phyloP scores from a whole-genome alignment of 805 yeast genomes.

The Starmerella potacharoeniae region DNA sequence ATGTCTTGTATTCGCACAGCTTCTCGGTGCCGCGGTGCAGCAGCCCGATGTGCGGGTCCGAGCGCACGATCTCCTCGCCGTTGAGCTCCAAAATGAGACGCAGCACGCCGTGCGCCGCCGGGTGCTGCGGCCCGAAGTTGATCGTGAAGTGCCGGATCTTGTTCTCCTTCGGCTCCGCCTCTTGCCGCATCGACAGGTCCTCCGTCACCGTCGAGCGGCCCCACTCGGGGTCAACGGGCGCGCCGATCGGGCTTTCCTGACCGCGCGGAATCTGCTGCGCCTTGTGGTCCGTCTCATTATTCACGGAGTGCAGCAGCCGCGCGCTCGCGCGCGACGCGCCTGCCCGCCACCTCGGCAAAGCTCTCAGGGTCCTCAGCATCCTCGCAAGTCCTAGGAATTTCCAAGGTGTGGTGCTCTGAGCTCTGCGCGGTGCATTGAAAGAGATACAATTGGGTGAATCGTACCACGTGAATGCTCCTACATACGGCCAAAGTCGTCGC shows the following conservation, averaged over 20 bases:
- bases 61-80: constrained; percentile 78
- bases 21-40: constrained; percentile 84
- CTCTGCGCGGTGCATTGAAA: not conserved
- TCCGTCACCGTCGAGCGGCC: constrained; percentile 27
- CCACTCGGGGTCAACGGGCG: constrained; percentile 26
- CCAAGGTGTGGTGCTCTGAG: not conserved
- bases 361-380: constrained; percentile 11
- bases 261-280: constrained; percentile 21
- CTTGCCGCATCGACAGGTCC: constrained; percentile 23
- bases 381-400: not conserved
- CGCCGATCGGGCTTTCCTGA: constrained; percentile 25
- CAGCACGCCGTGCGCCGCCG: constrained; percentile 89
- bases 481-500: no score
- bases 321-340: constrained; percentile 1
- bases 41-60: constrained; percentile 83
- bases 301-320: constrained; percentile 1
- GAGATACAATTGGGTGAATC: not conserved
- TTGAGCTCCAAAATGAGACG: constrained; percentile 74
- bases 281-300: constrained; percentile 7
- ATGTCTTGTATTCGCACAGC: constrained; percentile 74
- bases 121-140: constrained; percentile 89
- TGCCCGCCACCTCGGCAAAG: constrained; percentile 8
- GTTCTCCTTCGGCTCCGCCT: constrained; percentile 23
- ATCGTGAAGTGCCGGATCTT: constrained; percentile 79
- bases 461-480: not conserved